A percentile compares a stretch with the other conserved stretches of the same genome.
Evolutionary conservation across 768 basidiomycete genomes (phyloP).

Genomic region (Mycena amicta): DNA sequence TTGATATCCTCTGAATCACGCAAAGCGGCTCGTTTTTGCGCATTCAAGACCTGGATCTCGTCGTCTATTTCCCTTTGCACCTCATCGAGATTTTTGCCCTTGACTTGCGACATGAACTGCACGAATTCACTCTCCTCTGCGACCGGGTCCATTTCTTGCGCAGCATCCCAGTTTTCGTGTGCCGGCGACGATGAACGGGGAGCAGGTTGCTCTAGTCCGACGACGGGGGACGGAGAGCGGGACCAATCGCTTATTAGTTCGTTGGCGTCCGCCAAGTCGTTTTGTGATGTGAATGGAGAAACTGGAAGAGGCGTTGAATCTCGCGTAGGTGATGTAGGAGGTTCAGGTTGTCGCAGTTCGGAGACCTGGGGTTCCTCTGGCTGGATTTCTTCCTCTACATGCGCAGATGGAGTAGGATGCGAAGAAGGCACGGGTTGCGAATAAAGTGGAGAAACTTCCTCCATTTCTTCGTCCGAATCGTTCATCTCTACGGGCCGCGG

Average conservation of each 20-base stretch:
- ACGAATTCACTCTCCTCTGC: conserved; percentile 89
- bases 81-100: conserved; percentile 79
- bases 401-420: too few species aligned
- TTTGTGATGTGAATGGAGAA: neutral
- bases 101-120: conserved; percentile 89
- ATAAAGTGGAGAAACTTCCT: conserved; percentile 43
- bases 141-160: conserved; percentile 80
- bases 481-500: neutral
- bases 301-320: neutral
- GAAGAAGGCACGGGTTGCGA: too few species aligned
- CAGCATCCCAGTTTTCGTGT: conserved; percentile 71
- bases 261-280: conserved; percentile 1
- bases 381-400: too few species aligned
- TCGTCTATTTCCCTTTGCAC: conserved; percentile 89
- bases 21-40: conserved; percentile 86
- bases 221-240: conserved; percentile 36
- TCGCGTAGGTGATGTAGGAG: too few species aligned
- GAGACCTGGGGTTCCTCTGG: too few species aligned
- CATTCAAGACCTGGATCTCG: conserved; percentile 80
- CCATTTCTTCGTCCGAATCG: conserved; percentile 44
- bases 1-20: conserved; percentile 95
- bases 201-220: conserved; percentile 22
- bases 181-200: conserved; percentile 27
- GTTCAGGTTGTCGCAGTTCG: too few species aligned
- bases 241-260: conserved; percentile 26